Evolutionary conservation across 2,329 filamentous ascomycete genomes (phyloP).

Genomic region (Beauveria scarabaeidicola): DNA sequence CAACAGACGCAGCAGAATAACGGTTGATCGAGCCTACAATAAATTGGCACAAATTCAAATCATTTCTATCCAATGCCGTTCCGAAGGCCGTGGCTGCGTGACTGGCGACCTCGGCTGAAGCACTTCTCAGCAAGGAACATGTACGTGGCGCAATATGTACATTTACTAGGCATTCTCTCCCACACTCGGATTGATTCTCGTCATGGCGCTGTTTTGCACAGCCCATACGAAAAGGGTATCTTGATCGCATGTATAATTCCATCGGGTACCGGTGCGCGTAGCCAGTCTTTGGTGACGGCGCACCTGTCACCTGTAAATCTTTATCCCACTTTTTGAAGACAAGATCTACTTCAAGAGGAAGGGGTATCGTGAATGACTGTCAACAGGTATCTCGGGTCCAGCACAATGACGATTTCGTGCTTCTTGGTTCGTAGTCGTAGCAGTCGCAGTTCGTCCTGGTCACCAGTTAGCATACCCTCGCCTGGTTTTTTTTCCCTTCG

Average conservation of each 20-base stretch:
- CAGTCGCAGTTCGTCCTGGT: conserved; percentile 66
- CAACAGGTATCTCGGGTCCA: conserved; percentile 69
- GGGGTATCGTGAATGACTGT: conserved; percentile 78
- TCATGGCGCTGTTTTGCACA: background rate
- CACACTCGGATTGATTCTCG: too few species aligned
- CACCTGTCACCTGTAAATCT: too few species aligned
- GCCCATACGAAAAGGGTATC: conserved; percentile 2
- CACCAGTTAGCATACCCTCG: conserved; percentile 15
- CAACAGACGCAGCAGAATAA: background rate
- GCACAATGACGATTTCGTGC: conserved; percentile 76
- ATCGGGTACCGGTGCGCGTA: background rate
- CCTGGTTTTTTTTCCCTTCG: background rate
- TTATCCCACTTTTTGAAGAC: background rate
- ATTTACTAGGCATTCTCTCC: background rate
- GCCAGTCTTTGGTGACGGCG: background rate
- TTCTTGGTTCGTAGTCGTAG: conserved; percentile 73
- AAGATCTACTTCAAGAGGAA: conserved; percentile 39
- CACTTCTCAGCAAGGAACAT: background rate
- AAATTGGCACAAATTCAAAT: background rate
- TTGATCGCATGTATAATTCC: background rate
- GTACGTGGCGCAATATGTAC: background rate
- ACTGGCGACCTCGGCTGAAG: background rate
- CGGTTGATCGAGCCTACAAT: background rate
- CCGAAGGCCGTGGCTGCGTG: background rate
- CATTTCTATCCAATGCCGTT: background rate